Percentiles rank a stretch among this genome's conserved stretches.
These are phyloP conservation scores for Hypoxylon sp. DNA, from an alignment of 2,329 filamentous ascomycete genomes.

Conservation along the genomic window DNA sequence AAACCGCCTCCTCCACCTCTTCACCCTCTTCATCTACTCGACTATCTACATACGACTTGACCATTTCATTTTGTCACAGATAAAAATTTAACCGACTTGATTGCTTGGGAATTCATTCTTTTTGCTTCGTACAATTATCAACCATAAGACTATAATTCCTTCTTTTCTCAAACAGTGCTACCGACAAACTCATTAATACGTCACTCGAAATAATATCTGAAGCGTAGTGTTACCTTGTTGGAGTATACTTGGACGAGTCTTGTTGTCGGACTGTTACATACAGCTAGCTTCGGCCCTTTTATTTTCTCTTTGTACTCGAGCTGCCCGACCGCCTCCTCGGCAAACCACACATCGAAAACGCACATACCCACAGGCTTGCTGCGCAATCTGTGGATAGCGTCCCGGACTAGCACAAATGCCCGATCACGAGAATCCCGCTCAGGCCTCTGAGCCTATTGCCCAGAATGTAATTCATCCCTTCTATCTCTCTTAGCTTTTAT, in stretches of 20 bases:
- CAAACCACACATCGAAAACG: conserved; percentile 41
- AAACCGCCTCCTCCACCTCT: conserved; percentile 31
- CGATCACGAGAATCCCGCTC: conserved; percentile 50
- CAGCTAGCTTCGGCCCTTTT: conserved; percentile 51
- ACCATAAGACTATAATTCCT: conserved; percentile 19
- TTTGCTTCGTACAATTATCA: conserved; percentile 31
- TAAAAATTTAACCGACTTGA: conserved; percentile 7
- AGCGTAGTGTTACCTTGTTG: conserved; percentile 29
- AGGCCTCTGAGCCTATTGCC: conserved; percentile 49
- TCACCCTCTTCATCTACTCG: conserved; percentile 26
- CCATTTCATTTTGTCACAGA: conserved; percentile 11
- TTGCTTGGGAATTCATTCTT: conserved; percentile 34
- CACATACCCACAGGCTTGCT: conserved; percentile 43
- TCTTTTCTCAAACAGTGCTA: conserved; percentile 21
- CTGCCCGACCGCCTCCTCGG: conserved; percentile 44
- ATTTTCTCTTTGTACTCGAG: conserved; percentile 45
- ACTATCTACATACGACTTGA: conserved; percentile 21
- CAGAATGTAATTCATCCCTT: conserved; percentile 51
- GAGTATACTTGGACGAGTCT: conserved; percentile 38
- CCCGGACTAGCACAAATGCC: conserved; percentile 49
- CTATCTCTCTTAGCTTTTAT: conserved; percentile 11
- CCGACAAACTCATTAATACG: conserved; percentile 34
- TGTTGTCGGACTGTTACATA: conserved; percentile 46
- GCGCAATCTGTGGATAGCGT: conserved; percentile 46
- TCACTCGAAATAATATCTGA: conserved; percentile 36